Percentiles rank a stretch among this genome's conserved stretches.
These are phyloP conservation scores for Lyophyllum semitale DNA, from an alignment of 768 basidiomycete species.

Conservation along the genomic window DNA sequence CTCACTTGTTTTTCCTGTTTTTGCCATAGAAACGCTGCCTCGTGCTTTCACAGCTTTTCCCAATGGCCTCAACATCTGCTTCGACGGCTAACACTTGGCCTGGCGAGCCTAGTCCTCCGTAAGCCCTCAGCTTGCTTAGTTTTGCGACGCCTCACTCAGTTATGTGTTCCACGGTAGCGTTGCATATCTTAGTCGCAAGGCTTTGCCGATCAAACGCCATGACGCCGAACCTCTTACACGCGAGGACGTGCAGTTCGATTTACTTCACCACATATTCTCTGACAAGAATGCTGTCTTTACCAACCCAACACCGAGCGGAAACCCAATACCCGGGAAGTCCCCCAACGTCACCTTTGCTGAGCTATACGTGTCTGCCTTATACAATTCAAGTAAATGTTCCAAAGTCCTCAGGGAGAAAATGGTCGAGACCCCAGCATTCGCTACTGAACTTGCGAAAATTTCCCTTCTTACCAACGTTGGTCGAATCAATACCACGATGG, in stretches of 20 bases:
- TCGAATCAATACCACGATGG: slow-evolving; percentile 91
- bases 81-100: slow-evolving; percentile 40
- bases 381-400: slow-evolving; percentile 81
- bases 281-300: slow-evolving; percentile 73
- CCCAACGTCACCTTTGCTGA: slow-evolving; percentile 74
- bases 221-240: slow-evolving; percentile 84
- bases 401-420: slow-evolving; percentile 89
- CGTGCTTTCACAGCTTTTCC: slow-evolving; percentile 33
- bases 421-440: slow-evolving; percentile 77
- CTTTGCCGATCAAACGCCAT: slow-evolving; percentile 77
- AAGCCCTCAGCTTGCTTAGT: slow-evolving; percentile 25
- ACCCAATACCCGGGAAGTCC: slow-evolving; percentile 47
- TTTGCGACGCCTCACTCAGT: background rate
- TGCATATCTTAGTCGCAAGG: slow-evolving; percentile 67
- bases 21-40: slow-evolving; percentile 10
- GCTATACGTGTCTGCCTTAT: slow-evolving; percentile 80
- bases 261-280: slow-evolving; percentile 78
- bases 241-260: slow-evolving; percentile 85
- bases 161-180: slow-evolving; percentile 34
- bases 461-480: slow-evolving; percentile 88
- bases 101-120: slow-evolving; percentile 57
- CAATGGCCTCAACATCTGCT: slow-evolving; percentile 49
- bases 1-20: background rate
- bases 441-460: slow-evolving; percentile 79
- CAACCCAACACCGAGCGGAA: slow-evolving; percentile 48